Evolutionary conservation across 192 early-diverging fungal species (phyloP).

Genomic region (Funneliformis mosseae): DNA sequence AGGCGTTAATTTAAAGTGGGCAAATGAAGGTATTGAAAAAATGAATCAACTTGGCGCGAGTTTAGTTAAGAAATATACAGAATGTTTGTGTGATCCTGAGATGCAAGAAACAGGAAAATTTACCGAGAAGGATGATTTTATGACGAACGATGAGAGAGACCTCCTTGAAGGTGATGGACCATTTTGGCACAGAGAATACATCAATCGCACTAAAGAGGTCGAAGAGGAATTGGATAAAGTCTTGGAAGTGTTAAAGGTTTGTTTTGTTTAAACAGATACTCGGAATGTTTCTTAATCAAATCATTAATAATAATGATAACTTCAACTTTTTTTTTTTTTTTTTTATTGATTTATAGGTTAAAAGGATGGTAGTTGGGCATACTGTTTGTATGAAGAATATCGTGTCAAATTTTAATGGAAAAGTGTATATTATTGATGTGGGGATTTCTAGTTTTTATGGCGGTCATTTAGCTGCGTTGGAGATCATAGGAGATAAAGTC

Average conservation of each 20-base stretch:
- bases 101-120: background rate
- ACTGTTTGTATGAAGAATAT: slow-evolving; percentile 59
- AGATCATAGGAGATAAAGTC: slow-evolving; percentile 63
- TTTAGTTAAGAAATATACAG: background rate
- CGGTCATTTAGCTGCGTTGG: slow-evolving; percentile 66
- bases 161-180: background rate
- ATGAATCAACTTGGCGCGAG: background rate
- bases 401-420: slow-evolving; percentile 60
- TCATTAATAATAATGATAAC: background rate
- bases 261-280: background rate
- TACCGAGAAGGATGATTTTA: too few relatives aligned
- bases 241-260: background rate
- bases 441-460: slow-evolving; percentile 72
- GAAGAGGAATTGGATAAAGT: background rate
- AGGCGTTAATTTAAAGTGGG: background rate
- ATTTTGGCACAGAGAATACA: background rate
- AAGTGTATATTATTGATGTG: slow-evolving; percentile 70
- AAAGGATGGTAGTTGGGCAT: slow-evolving; percentile 73
- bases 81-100: background rate
- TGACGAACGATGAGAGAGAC: background rate
- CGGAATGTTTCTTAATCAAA: background rate
- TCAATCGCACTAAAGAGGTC: background rate
- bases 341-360: slow-evolving; percentile 46
- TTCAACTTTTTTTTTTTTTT: background rate
- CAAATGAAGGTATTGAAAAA: background rate